Base-by-base conservation (phyloP, 2,329 filamentous ascomycete species). In the Fusarium luffae region DNA sequence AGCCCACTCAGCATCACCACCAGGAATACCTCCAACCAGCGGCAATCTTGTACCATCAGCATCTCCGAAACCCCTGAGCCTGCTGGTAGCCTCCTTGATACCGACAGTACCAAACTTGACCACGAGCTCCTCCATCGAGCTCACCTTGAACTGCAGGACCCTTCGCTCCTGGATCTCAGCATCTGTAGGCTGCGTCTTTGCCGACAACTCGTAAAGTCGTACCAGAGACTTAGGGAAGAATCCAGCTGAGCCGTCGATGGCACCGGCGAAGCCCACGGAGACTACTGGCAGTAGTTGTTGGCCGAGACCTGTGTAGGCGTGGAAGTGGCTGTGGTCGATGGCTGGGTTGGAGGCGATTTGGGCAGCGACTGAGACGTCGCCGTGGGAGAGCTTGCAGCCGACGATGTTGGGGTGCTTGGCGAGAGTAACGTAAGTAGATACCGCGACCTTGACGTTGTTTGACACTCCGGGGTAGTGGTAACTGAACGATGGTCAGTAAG, bases 381-480 rank as follows among this genome's bases (percentile, higher is more conserved):
- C 89, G 76, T 92, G 89, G 1, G 88, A 91, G 71, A 92, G 85
- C 79, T 92, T 92, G 79, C 87, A 90, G 52, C 89, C 89, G 6
- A 91, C 89, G 61, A 91, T 90, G 74, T 91, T 91, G 30, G 86
- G 84, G 75, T 91, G 89, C 57, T 84, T 80, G 9, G 89, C 83
- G 27, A 92, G 86, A 0, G 75, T 77, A 19, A 77, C 86, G 74
- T 88, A 89, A 0, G 88, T 89, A 11, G 85, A 82, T 3, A 88
- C 86, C 1, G 84, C 80, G 62, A 91, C 83, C 71, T 84, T 83
- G 72, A 91, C 81, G 72, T 88, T 87, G 81, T 91, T 92, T 12
- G 88, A 89, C 23, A 92, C 89, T 54, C 87, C 89, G 2, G 89
- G 89, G 78, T 90, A 90, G 77, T 90, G 86, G 77, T 90, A 90